Evolutionary conservation across 202 grass and related monocot species (phyloP).

Genomic region (Carex arenaria): DNA sequence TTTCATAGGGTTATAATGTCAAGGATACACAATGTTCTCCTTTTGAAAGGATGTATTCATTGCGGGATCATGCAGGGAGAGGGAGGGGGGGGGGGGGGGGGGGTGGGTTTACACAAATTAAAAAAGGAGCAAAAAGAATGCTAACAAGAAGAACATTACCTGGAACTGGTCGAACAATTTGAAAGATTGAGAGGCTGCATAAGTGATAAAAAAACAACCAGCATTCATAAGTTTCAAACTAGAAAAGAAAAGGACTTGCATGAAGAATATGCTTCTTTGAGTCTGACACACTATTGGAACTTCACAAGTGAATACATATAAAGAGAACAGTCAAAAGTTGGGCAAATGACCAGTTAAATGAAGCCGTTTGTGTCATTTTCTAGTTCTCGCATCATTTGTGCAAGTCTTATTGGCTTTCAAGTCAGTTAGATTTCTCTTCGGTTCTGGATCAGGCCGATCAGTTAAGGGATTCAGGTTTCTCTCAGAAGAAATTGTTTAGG

Average conservation of each 20-base stretch:
- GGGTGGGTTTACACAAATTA: not conserved
- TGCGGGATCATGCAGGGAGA: not conserved
- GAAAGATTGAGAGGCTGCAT: constrained; percentile 71
- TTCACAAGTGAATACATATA: not conserved
- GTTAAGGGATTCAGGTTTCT: not conserved
- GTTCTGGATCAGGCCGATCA: not conserved
- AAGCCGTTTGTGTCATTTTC: not conserved
- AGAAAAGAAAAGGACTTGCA: not conserved
- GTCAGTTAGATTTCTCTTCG: not conserved
- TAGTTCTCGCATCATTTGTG: not conserved
- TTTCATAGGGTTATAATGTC: not conserved
- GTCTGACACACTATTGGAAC: not conserved
- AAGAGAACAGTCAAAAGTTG: not conserved
- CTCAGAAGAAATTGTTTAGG: not conserved
- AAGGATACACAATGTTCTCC: not conserved
- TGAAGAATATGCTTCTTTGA: not conserved
- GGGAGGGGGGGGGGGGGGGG: not conserved
- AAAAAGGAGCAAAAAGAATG: not conserved
- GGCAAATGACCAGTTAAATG: not conserved
- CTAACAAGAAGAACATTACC: constrained; percentile 32
- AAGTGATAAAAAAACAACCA: constrained; percentile 12
- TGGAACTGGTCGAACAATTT: constrained; percentile 76
- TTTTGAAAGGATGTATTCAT: not conserved
- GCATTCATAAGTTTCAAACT: not conserved
- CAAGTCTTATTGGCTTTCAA: not conserved